Percentiles rank a stretch among this genome's conserved stretches.
Evolutionary conservation across 176 grass and related monocot genomes (phyloP).

Genomic region (bread wheat (Triticum aestivum)): IWGSC_CS_RefSeq_v2.1 NC_057797.1:89923674-89924173

Average conservation of each 20-base stretch:
- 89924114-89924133: slow-evolving; percentile 64
- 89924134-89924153: slow-evolving; percentile 66
- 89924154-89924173: slow-evolving; percentile 62
- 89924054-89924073: slow-evolving; percentile 76
- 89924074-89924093: slow-evolving; percentile 71
- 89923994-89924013: slow-evolving; percentile 41
- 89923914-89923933: slow-evolving; percentile 81
- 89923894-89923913: slow-evolving; percentile 60
- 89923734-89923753: slow-evolving; percentile 70
- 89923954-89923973: slow-evolving; percentile 14
- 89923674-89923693: not conserved
- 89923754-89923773: slow-evolving; percentile 79
- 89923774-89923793: slow-evolving; percentile 83
- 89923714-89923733: slow-evolving; percentile 29
- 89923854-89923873: slow-evolving; percentile 60
- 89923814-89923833: slow-evolving; percentile 86
- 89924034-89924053: slow-evolving; percentile 64
- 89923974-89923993: not conserved
- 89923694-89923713: slow-evolving; percentile 6
- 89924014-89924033: slow-evolving; percentile 35
- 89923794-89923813: slow-evolving; percentile 90
- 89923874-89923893: slow-evolving; percentile 54
- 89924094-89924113: slow-evolving; percentile 74
- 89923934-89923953: slow-evolving; percentile 72
- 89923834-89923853: slow-evolving; percentile 78